Evolutionary conservation across 202 grass and related monocot species (phyloP).

Genomic region (Carex arenaria): DNA sequence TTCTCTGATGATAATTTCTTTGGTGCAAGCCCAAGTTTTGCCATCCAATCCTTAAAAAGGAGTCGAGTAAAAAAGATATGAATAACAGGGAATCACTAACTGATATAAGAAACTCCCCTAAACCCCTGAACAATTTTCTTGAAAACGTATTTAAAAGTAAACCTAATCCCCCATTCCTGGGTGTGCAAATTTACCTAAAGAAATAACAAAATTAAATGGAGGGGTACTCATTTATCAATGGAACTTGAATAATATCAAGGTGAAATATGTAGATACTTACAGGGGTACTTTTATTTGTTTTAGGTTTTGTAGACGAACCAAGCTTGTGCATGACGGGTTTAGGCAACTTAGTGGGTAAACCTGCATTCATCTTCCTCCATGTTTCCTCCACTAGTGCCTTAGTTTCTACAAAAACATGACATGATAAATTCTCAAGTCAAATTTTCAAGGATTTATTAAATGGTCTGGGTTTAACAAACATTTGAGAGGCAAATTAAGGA

Average conservation of each 20-base stretch:
- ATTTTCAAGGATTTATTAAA: not conserved
- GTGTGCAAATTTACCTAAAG: not conserved
- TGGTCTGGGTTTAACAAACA: not conserved
- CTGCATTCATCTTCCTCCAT: constrained; percentile 97
- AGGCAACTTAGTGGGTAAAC: constrained; percentile 51
- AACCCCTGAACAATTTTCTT: not conserved
- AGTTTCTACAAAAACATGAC: constrained; percentile 37
- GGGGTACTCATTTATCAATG: not conserved
- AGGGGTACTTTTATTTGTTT: constrained; percentile 46
- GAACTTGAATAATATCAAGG: not conserved
- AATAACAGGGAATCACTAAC: not conserved
- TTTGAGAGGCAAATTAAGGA: not conserved
- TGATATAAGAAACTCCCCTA: not conserved
- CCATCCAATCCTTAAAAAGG: constrained; percentile 72
- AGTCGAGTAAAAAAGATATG: not conserved
- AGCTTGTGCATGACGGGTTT: constrained; percentile 54
- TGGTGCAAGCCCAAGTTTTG: constrained; percentile 54
- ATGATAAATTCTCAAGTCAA: constrained; percentile 2
- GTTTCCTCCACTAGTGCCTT: constrained; percentile 75
- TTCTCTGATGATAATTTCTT: constrained; percentile 29
- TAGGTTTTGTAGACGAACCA: constrained; percentile 41
- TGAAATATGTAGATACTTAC: constrained; percentile 38
- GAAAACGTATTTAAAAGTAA: not conserved
- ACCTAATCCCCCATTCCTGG: not conserved
- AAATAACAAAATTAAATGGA: not conserved